A percentile compares a stretch with the other conserved stretches of the same genome.
Conservation (phyloP, 208 protist genomes). For the Crithidia acanthocephali region DNA sequence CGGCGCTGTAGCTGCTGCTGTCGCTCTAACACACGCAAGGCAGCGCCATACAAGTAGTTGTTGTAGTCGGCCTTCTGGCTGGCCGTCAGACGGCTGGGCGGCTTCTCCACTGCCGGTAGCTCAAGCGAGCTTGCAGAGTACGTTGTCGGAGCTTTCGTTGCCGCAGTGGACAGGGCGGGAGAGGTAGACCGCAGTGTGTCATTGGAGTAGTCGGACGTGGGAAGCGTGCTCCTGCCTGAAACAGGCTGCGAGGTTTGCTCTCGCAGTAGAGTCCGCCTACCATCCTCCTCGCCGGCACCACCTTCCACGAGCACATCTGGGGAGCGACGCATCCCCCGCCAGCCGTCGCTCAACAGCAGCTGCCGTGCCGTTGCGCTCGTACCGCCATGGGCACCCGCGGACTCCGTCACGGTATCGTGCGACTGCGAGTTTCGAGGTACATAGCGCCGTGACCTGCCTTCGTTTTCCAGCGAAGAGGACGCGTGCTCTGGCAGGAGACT, state of each 20-base stretch:
- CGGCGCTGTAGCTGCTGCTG: constrained; percentile 1
- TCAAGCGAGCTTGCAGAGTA: not conserved
- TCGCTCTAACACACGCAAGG: constrained; percentile 38
- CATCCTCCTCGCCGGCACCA: not conserved
- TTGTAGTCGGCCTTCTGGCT: constrained; percentile 52
- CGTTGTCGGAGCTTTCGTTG: constrained; percentile 17
- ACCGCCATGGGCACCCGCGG: not conserved
- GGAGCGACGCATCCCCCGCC: not conserved
- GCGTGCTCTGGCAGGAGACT: not conserved
- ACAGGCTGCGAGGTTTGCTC: not conserved
- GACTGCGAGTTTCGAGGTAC: not conserved
- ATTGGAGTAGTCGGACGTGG: not conserved
- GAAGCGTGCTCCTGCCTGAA: not conserved
- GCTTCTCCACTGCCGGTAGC: not conserved
- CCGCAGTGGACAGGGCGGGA: not conserved
- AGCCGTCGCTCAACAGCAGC: constrained; percentile 12
- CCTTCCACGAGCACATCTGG: not conserved
- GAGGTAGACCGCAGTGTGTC: not conserved
- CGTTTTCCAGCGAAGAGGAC: not conserved
- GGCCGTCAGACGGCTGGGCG: constrained; percentile 28
- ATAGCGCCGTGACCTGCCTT: not conserved
- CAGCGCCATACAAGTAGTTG: constrained; percentile 45
- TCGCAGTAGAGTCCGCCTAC: not conserved
- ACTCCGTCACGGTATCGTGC: not conserved
- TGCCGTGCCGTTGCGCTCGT: not conserved